Conservation (phyloP, 2,329 filamentous ascomycete genomes). For the Colletotrichum somersetense region DNA sequence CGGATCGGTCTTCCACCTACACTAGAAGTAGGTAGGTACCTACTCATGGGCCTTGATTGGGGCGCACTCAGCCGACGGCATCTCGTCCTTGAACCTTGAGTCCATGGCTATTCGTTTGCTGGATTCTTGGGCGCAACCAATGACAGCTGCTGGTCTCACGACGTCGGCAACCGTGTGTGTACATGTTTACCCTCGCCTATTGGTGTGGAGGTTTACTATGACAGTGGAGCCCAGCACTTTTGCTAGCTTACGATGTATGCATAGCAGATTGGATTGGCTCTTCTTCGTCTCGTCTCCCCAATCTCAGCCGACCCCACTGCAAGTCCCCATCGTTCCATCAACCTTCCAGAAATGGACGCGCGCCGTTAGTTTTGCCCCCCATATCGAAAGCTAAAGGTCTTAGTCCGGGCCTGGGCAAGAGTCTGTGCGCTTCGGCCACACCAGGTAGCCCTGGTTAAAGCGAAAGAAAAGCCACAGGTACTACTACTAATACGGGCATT, state of each 20-base stretch:
- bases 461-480: background rate
- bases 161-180: background rate
- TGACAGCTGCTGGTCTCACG: background rate
- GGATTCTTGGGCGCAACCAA: conserved; percentile 21
- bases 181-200: background rate
- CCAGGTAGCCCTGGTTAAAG: conserved; percentile 27
- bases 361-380: conserved; percentile 43
- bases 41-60: conserved; percentile 31
- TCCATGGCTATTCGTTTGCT: conserved; percentile 6
- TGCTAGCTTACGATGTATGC: background rate
- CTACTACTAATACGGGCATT: background rate
- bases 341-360: conserved; percentile 47
- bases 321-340: conserved; percentile 43
- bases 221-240: conserved; percentile 16
- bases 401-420: conserved; percentile 26
- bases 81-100: background rate
- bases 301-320: conserved; percentile 34
- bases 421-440: conserved; percentile 25
- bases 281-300: conserved; percentile 25
- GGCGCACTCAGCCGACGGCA: conserved; percentile 23
- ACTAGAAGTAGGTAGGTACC: too few species aligned
- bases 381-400: conserved; percentile 25
- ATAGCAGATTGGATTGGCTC: background rate
- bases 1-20: too few species aligned
- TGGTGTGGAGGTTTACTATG: background rate